Base-by-base conservation (phyloP, 2,329 filamentous ascomycete genomes). In the Pseudopyrenochaeta lycopersici region DNA sequence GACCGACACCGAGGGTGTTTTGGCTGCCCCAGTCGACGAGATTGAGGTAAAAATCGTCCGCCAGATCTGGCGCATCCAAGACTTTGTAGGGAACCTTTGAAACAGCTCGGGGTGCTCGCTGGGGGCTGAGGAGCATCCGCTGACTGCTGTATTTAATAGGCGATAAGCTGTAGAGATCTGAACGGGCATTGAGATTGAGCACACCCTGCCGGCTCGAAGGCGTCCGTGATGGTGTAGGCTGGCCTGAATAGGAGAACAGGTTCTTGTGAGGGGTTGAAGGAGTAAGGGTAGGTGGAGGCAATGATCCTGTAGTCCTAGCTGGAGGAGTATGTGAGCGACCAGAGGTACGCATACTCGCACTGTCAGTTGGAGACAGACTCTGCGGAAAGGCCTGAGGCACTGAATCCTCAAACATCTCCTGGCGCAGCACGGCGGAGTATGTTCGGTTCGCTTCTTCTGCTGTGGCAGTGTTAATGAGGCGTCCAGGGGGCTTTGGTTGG, bases 51-150 rank as follows among this genome's bases (percentile, higher is more conserved):
- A 98, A 99, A 72, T 99, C 95, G 70, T 99, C 95, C 23, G 94
- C 93, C 40, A 99, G 80, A 72, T 98, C 95, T 1, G 95, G 95
- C 0, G 95, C 95, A 79, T 99, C 95, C 9, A 99, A 82, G 1
- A 99, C 95, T 77, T 99, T 99, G 78, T 96, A 99, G 0, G 95
- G 95, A 0, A 98, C 94, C 75, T 98, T 98, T 76, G 91, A 94
- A 17, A 99, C 92, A 27, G 91, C 90, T 62, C 95, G 84, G 1
- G 94, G 92, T 60, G 95, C 91, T 67, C 95, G 91, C 58, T 93
- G 85, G 2, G 94, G 93, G 49, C 91, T 96, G 12, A 98, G 84
- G 0, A 99, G 85, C 84, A 99, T 96, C 54, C 92, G 90, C 70
- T 98, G 95, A 67, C 92, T 97, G 50, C 90, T 91, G 66, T 93